Percentiles rank a stretch among this genome's conserved stretches.
Conservation (phyloP, 768 basidiomycete genomes). For the Suillus sp. region DNA sequence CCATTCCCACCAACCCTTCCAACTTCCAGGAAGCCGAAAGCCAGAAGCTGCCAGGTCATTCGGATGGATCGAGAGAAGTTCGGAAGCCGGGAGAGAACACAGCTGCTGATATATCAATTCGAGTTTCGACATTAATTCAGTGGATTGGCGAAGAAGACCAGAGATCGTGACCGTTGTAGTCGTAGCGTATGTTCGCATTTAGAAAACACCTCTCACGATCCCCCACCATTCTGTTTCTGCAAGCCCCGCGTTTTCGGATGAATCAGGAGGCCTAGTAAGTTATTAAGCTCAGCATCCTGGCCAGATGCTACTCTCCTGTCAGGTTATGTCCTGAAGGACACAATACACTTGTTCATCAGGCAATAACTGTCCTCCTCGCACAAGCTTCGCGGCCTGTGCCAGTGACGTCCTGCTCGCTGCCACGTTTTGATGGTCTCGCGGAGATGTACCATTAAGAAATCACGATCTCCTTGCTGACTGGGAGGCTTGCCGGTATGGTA, state of each 20-base stretch:
- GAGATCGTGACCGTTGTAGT: too few relatives aligned
- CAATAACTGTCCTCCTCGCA: conserved; percentile 51
- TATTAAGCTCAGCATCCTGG: neutral
- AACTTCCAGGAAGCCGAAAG: conserved; percentile 24
- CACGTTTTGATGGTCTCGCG: conserved; percentile 54
- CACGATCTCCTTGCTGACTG: conserved; percentile 48
- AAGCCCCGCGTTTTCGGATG: neutral
- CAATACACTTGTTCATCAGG: conserved; percentile 45
- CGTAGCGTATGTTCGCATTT: neutral
- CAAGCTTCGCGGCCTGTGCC: conserved; percentile 49
- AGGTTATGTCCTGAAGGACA: conserved; percentile 34
- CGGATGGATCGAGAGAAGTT: conserved; percentile 48
- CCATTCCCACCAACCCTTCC: conserved; percentile 43
- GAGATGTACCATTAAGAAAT: conserved; percentile 61
- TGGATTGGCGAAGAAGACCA: conserved; percentile 7
- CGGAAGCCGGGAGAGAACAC: conserved; percentile 5
- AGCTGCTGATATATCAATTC: conserved; percentile 9
- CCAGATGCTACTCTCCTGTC: conserved; percentile 17
- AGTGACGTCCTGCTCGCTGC: conserved; percentile 41
- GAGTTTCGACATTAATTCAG: conserved; percentile 6
- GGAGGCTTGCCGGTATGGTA: conserved; percentile 45
- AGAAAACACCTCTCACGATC: neutral
- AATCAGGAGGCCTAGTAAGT: conserved; percentile 8
- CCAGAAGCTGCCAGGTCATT: conserved; percentile 41
- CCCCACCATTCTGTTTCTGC: too few relatives aligned